phyloP scores from a whole-genome alignment of 1,284 basidiomycete species.

The Marasmius sp. region DNA sequence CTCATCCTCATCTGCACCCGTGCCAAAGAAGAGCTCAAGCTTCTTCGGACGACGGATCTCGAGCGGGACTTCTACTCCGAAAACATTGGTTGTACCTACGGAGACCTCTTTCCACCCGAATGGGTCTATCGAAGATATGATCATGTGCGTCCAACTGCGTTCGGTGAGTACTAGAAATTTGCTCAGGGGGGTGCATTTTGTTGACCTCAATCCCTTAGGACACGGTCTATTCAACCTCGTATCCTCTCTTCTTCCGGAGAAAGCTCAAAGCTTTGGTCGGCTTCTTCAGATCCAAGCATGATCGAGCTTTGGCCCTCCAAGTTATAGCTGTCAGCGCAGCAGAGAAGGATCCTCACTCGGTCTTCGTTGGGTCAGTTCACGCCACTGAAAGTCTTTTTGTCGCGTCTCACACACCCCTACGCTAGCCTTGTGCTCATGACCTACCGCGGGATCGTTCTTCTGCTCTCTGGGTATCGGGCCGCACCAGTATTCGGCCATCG shows the following conservation, averaged over 20 bases:
- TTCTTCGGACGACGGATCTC: constrained; percentile 39
- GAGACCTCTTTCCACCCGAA: constrained; percentile 31
- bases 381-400: constrained; percentile 16
- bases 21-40: constrained; percentile 22
- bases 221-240: constrained; percentile 77
- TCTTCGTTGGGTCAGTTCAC: too few species aligned
- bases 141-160: constrained; percentile 73
- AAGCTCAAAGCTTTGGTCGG: constrained; percentile 68
- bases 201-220: constrained; percentile 30
- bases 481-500: constrained; percentile 60
- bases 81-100: constrained; percentile 17
- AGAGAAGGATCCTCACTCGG: too few species aligned
- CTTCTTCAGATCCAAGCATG: constrained; percentile 71
- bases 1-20: constrained; percentile 29
- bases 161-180: constrained; percentile 43
- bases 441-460: constrained; percentile 69
- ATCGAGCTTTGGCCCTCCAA: constrained; percentile 65
- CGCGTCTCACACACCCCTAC: neutral
- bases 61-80: constrained; percentile 15
- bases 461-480: constrained; percentile 72
- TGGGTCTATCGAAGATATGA: constrained; percentile 66
- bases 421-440: constrained; percentile 75
- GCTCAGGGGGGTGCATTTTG: constrained; percentile 10
- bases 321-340: too few species aligned
- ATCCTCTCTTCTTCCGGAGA: constrained; percentile 71